Percentiles rank a stretch among this genome's conserved stretches.
phyloP scores from a whole-genome alignment of 345 rosid species.

The Eucalyptus pauciflora region DNA sequence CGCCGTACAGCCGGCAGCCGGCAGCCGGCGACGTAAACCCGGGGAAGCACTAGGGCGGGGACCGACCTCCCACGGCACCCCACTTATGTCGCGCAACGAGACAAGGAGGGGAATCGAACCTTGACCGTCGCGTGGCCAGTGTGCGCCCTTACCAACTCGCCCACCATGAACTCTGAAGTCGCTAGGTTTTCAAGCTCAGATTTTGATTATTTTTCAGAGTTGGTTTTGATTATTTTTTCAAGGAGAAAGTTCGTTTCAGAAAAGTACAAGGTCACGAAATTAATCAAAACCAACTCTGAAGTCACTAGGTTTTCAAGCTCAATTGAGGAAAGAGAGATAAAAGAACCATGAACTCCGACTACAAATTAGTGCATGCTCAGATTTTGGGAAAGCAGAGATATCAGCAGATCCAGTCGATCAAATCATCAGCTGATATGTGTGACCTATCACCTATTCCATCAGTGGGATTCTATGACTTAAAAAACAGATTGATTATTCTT shows the following conservation, averaged over 20 bases:
- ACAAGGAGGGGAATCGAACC: too few species aligned
- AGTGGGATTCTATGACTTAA: background rate
- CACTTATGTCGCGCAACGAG: too few species aligned
- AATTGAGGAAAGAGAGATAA: background rate
- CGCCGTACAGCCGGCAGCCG: too few species aligned
- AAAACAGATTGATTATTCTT: background rate
- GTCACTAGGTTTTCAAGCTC: background rate
- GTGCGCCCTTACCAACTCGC: too few species aligned
- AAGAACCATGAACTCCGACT: background rate
- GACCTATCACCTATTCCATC: background rate
- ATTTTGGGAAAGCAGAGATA: background rate
- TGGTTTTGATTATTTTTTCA: background rate
- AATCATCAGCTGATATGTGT: background rate
- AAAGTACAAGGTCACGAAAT: background rate
- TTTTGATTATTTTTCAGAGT: too few species aligned
- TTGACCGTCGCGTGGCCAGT: too few species aligned
- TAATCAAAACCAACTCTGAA: background rate
- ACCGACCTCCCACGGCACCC: too few species aligned
- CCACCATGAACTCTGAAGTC: too few species aligned
- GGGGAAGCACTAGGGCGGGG: too few species aligned
- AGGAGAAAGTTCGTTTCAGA: background rate
- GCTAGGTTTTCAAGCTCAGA: too few species aligned
- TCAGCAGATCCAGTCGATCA: background rate
- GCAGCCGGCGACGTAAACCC: too few species aligned
- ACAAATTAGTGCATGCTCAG: background rate